Evolutionary conservation across 2,329 filamentous ascomycete species (phyloP).

Genomic region (Pseudogymnoascus sp.): DNA sequence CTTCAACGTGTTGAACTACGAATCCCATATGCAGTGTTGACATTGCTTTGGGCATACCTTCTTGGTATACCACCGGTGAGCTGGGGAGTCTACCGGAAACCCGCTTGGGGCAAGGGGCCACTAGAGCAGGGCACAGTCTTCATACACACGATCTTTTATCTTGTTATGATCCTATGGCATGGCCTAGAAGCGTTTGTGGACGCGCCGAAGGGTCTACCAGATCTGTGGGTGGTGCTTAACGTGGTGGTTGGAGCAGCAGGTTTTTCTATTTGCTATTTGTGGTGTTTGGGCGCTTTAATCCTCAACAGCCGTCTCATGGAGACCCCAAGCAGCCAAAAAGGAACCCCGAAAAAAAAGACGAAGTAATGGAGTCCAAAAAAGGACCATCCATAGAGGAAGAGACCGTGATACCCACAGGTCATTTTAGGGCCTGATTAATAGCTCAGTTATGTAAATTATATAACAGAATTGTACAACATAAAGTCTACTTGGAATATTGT

Average conservation of each 20-base stretch:
- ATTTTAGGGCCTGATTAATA: neutral
- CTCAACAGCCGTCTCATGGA: neutral
- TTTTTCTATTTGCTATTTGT: constrained; percentile 81
- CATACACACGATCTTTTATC: constrained; percentile 69
- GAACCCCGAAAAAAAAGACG: neutral
- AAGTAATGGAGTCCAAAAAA: neutral
- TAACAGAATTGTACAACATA: neutral
- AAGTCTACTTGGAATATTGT: neutral
- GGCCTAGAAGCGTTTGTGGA: constrained; percentile 59
- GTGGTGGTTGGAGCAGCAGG: constrained; percentile 78
- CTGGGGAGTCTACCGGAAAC: constrained; percentile 58
- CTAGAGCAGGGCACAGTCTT: constrained; percentile 50
- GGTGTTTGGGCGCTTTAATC: constrained; percentile 69
- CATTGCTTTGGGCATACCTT: constrained; percentile 84
- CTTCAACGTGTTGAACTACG: constrained; percentile 76
- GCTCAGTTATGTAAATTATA: neutral
- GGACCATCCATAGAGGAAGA: neutral
- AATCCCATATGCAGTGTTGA: constrained; percentile 78
- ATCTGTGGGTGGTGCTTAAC: constrained; percentile 90
- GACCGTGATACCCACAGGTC: neutral
- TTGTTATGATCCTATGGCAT: constrained; percentile 76
- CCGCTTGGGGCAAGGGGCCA: constrained; percentile 32
- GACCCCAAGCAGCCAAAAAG: neutral
- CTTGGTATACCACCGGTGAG: constrained; percentile 78
- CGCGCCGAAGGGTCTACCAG: constrained; percentile 72